Percentiles rank a stretch among this genome's conserved stretches.
Evolutionary conservation across 305 asterid genomes (phyloP).

Genomic region (Euphrasia arctica): DNA sequence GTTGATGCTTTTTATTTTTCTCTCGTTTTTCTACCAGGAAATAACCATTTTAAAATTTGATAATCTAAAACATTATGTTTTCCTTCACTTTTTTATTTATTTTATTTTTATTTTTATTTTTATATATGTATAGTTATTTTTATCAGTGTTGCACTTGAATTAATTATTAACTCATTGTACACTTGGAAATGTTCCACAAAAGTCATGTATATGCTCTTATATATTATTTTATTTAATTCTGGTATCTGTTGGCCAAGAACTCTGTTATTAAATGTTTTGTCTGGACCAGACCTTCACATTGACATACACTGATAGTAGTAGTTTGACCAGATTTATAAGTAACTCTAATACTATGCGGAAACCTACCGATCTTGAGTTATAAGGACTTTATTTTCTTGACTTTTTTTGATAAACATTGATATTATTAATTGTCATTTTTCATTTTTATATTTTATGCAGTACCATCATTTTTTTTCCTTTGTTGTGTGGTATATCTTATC

Average conservation of each 20-base stretch:
- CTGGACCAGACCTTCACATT: constrained; percentile 15
- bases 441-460: constrained; percentile 2
- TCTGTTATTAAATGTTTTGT: constrained; percentile 18
- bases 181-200: constrained; percentile 1
- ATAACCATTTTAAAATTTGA: constrained; percentile 18
- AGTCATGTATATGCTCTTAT: constrained; percentile 13
- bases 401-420: background rate
- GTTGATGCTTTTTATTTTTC: constrained; percentile 34
- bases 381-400: background rate
- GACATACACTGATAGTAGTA: constrained; percentile 10
- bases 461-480: constrained; percentile 3
- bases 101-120: no score
- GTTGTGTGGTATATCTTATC: background rate
- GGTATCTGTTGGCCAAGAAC: background rate
- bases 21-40: constrained; percentile 23
- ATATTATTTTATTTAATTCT: background rate
- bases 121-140: no score
- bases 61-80: constrained; percentile 4
- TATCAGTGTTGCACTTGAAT: background rate
- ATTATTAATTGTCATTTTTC: constrained; percentile 8
- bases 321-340: constrained; percentile 20
- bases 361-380: constrained; percentile 12
- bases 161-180: constrained; percentile 17
- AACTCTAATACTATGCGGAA: background rate
- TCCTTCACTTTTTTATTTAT: no score